Base-by-base conservation (phyloP, 2,329 filamentous ascomycete genomes). In the Nigrospora sphaerica region DNA sequence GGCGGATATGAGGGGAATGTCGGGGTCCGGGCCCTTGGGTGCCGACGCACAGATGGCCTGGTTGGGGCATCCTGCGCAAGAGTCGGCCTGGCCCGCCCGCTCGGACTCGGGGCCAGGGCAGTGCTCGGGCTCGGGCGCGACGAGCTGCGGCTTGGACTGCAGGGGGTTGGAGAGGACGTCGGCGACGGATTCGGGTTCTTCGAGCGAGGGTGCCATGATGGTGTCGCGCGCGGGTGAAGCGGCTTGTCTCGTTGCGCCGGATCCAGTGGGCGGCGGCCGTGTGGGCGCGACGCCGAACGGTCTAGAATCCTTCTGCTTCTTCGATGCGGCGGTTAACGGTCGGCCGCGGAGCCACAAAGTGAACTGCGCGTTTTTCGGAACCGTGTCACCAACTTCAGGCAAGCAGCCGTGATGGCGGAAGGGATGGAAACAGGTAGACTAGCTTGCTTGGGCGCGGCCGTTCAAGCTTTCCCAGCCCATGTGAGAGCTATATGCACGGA, bases 121-220 rank as follows among this genome's bases (percentile, higher is more conserved):
- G 73, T 97, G 91, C 68, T 97, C 90, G 71, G 92, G 92, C 63
- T 97, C 91, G 36, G 93, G 92, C 17, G 93, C 93, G 52, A 97
- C 87, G 45, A 98, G 85, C 52, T 88, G 78, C 1, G 92, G 90
- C 44, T 87, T 84, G 46, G 80, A 74, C 65, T 90, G 90, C 47
- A 91, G 73, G 9, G 88, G 86, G 60, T 88, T 85, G 55, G 81
- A 73, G 55, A 95, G 72, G 52, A 90, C 85, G 48, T 88, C 83
- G 51, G 83, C 74, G 44, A 83, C 74, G 35, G 76, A 64, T 45
- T 78, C 77, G 42, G 85, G 78, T 57, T 85, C 81, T 70, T 95
- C 86, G 39, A 95, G 72, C 19, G 86, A 89, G 16, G 89, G 88
- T 45, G 88, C 84, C 89, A 95, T 95, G 39, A 46, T 60, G 48